phyloP scores from a whole-genome alignment of 768 basidiomycete genomes.

The Trametes maxima region DNA sequence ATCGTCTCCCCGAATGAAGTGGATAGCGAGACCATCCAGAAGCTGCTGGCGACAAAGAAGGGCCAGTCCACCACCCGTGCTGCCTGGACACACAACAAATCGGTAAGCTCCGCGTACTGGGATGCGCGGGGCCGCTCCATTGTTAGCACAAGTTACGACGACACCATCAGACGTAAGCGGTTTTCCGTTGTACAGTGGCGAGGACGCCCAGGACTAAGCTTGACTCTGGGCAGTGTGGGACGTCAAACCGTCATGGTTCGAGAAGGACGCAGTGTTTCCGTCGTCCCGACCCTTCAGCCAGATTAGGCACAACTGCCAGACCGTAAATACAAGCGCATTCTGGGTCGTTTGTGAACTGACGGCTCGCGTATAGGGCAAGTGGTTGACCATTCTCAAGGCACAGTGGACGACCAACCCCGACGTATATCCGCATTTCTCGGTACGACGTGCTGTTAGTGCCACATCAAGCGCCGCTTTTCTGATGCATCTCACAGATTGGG shows the following conservation, averaged over 20 bases:
- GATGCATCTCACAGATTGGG: slow-evolving; percentile 51
- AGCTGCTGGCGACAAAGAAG: slow-evolving; percentile 51
- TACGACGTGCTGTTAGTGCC: slow-evolving; percentile 35
- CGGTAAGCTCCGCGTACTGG: slow-evolving; percentile 85
- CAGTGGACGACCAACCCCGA: slow-evolving; percentile 81
- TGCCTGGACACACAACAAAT: slow-evolving; percentile 71
- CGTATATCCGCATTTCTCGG: slow-evolving; percentile 82
- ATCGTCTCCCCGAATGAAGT: slow-evolving; percentile 31
- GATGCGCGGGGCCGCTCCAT: slow-evolving; percentile 78
- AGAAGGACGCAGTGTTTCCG: slow-evolving; percentile 52
- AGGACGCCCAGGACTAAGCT: background rate
- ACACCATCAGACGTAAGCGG: slow-evolving; percentile 66
- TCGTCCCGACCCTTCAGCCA: slow-evolving; percentile 64
- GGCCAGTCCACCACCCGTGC: slow-evolving; percentile 62
- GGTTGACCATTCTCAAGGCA: slow-evolving; percentile 77
- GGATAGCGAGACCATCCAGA: slow-evolving; percentile 46
- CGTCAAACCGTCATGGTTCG: slow-evolving; percentile 53
- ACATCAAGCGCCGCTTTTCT: background rate
- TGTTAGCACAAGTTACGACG: slow-evolving; percentile 85
- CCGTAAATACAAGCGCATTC: slow-evolving; percentile 47
- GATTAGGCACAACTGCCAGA: slow-evolving; percentile 78
- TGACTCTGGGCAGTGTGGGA: slow-evolving; percentile 66
- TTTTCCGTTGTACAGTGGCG: background rate
- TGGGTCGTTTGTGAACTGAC: background rate
- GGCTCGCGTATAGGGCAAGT: slow-evolving; percentile 59